Base-by-base conservation (phyloP, 2,329 filamentous ascomycete species). In the Malbranchea zuffiana region DNA sequence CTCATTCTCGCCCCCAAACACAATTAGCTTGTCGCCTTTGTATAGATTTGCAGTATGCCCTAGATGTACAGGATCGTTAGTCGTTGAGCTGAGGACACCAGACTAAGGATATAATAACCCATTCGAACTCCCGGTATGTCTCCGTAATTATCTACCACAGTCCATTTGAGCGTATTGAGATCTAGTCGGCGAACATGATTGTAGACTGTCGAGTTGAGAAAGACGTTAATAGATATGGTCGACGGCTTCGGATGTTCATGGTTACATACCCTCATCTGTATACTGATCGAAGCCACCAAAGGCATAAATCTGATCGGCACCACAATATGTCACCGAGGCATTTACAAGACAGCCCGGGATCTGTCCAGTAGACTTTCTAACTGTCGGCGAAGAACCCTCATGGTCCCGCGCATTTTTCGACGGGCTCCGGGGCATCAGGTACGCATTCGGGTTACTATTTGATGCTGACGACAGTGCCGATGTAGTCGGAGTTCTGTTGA, bases 221-320 rank as follows among this genome's bases (percentile, higher is more conserved):
- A 24, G 13, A 38, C 16, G 21, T 17, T 11, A 23, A 36, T n/a
- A n/a, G n/a, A n/a, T n/a, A n/a, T n/a, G n/a, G n/a, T n/a, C n/a
- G n/a, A n/a, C n/a, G n/a, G n/a, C n/a, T n/a, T n/a, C n/a, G n/a
- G n/a, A n/a, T 3, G 13, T 17, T 21, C 8, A 4, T 4, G 23
- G 12, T n/a, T 18, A 49, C 50, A 16, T 45, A 72, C 72, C 83
- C 66, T 98, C 90, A 58, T 98, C 90, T 0, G 90, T 98, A 56
- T 94, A 96, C 61, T 96, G 88, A 56, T 98, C 90, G 54, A 98
- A 98, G 12, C 90, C 90, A 28, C 90, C 90, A 67, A 98, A 98
- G 7, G 88, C 90, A 61, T 92, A 96, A 50, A 98, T 96, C 60
- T 90, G 79, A 57, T 96, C 90, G 63, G 94, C 90, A 42, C 87